Conservation (phyloP, 1,284 basidiomycete species). For the Sparassis latifolia region DNA sequence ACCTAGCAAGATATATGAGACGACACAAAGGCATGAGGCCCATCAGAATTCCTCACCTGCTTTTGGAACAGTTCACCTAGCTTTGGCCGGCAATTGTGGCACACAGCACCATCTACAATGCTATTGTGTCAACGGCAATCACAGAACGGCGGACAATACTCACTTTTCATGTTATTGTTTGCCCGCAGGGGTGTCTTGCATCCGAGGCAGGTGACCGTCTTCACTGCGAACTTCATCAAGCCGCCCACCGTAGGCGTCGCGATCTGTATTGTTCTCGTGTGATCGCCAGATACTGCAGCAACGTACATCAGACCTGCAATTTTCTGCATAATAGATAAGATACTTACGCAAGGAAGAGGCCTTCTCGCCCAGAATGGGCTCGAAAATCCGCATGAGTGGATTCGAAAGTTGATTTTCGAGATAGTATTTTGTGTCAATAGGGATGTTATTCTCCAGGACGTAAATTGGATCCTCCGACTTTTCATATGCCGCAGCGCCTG, state of each 20-base stretch:
- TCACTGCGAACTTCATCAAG: conserved; percentile 95
- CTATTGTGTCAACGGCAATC: neutral
- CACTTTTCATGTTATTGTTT: conserved; percentile 69
- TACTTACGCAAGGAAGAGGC: conserved; percentile 74
- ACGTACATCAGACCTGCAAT: neutral
- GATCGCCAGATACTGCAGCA: conserved; percentile 80
- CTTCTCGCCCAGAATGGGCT: conserved; percentile 92
- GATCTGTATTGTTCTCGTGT: conserved; percentile 89
- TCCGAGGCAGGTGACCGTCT: conserved; percentile 87
- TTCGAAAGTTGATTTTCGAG: conserved; percentile 95
- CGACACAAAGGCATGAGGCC: neutral
- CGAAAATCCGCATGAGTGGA: conserved; percentile 93
- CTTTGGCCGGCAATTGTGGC: conserved; percentile 83
- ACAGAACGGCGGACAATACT: conserved; percentile 9
- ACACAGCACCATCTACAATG: conserved; percentile 80
- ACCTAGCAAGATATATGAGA: conserved; percentile 26
- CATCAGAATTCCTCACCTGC: conserved; percentile 43
- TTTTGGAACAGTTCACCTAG: conserved; percentile 90
- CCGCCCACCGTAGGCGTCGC: conserved; percentile 93
- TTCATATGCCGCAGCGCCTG: conserved; percentile 94
- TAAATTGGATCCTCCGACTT: conserved; percentile 96
- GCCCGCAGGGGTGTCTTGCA: conserved; percentile 83
- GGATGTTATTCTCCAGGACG: conserved; percentile 93
- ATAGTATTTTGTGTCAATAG: conserved; percentile 95
- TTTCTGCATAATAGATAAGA: neutral